Base-by-base conservation (phyloP, 169 alveolate species). In the Plasmodium vinckei region DNA sequence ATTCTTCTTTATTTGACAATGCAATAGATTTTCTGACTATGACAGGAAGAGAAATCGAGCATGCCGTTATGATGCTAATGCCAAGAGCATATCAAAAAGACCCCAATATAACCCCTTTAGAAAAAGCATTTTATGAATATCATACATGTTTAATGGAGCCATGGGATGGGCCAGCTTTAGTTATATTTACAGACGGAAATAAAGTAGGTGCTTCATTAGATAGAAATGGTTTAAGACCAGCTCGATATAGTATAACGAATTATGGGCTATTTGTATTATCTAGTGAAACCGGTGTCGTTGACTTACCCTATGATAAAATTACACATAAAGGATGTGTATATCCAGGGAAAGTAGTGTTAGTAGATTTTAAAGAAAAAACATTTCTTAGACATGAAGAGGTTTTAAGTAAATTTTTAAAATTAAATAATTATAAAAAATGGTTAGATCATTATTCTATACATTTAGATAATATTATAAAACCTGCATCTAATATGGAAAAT, bases 121-220 rank as follows among this genome's bases (percentile, higher is more conserved):
- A 86, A 86, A 86, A 47, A 54, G 91, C 91, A 27, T 87, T 89
- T 70, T 72, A 77, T 61, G 89, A 87, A 92, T 87, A 88, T 73
- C 95, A 91, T 60, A 92, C 96, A 7, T 91, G 94, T 19, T n/a
- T 89, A 47, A 92, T 92, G 92, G 96, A 93, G 72, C 96, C 96
- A 17, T 93, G 96, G 96, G 96, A 93, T 71, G 96, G 96, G 21
- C 96, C 96, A 5, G 96, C 96, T 6, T 68, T 92, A 65, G 86
- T 93, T 6, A 87, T 87, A 67, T 93, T 92, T 84, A 93, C 96
- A 5, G 96, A 93, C 68, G 96, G 96, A 63, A 70, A 87, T 44
- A 90, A 91, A 69, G 88, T 93, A 64, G 96, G 96, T 5, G 95
- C 95, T 44, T 87, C 94, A 21, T 88, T 93, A 64, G 96, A 94